A percentile compares a stretch with the other conserved stretches of the same genome.
Conservation (phyloP, 345 rosid genomes). For the Arabidopsis arenosa region DNA sequence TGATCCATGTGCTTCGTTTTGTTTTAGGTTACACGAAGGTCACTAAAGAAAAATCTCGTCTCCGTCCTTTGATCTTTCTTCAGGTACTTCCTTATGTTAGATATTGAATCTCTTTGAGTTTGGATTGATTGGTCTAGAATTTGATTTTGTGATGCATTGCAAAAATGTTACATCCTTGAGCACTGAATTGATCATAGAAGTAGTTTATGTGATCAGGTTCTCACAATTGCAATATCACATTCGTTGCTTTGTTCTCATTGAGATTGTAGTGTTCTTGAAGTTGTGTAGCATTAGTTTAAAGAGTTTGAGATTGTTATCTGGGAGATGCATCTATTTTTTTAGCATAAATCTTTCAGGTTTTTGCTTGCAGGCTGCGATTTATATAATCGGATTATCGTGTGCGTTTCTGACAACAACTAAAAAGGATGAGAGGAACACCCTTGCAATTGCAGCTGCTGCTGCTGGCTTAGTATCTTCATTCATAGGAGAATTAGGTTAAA, state of each 20-base stretch:
- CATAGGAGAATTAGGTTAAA: slow-evolving; percentile 65
- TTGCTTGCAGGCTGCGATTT: slow-evolving; percentile 53
- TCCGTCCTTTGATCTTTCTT: slow-evolving; percentile 42
- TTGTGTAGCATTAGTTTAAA: not conserved
- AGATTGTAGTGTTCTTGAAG: slow-evolving; percentile 9
- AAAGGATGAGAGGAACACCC: slow-evolving; percentile 33
- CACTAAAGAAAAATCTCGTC: slow-evolving; percentile 45
- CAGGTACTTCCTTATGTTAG: slow-evolving; percentile 19
- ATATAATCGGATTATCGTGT: slow-evolving; percentile 46
- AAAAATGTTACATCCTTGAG: not conserved
- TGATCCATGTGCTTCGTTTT: not conserved
- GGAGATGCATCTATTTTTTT: not conserved
- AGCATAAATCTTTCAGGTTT: slow-evolving; percentile 15
- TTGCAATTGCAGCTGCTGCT: slow-evolving; percentile 50
- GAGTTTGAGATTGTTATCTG: not conserved
- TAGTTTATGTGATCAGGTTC: not conserved
- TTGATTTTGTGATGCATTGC: slow-evolving; percentile 9
- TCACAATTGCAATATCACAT: not conserved
- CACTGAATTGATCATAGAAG: not conserved
- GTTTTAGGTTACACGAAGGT: slow-evolving; percentile 46
- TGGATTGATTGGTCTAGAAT: not conserved
- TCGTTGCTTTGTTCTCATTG: not conserved
- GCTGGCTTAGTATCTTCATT: slow-evolving; percentile 54
- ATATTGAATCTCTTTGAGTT: not conserved
- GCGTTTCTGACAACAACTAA: slow-evolving; percentile 41